A percentile compares a stretch with the other conserved stretches of the same genome.
Conservation (phyloP, 495 filamentous ascomycete genomes). For the Neurospora terricola region DNA sequence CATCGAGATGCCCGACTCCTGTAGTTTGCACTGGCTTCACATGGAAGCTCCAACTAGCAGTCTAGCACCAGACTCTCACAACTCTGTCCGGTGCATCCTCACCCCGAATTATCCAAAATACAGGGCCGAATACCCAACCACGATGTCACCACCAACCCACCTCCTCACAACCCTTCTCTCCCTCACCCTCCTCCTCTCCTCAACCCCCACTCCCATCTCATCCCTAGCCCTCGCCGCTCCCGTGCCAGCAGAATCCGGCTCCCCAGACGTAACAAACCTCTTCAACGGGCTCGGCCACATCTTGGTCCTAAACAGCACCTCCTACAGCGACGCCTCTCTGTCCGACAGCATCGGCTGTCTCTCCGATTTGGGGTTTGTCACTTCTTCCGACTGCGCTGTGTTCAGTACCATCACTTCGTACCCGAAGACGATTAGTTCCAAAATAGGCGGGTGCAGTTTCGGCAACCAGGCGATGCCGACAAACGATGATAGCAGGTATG, state of each 20-base stretch:
- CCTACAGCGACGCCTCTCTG: slow-evolving; percentile 2
- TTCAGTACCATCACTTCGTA: slow-evolving; percentile 13
- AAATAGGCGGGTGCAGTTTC: slow-evolving; percentile 23
- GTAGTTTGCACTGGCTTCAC: too few species aligned
- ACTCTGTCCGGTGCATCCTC: not conserved
- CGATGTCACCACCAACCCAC: not conserved
- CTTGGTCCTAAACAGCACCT: slow-evolving; percentile 19
- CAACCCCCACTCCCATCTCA: not conserved
- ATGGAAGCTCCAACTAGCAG: too few species aligned
- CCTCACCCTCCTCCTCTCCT: not conserved
- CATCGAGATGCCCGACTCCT: too few species aligned
- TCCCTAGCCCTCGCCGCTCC: not conserved
- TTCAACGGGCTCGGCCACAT: slow-evolving; percentile 22
- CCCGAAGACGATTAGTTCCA: slow-evolving; percentile 20
- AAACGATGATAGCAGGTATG: slow-evolving; percentile 28
- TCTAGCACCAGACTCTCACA: not conserved
- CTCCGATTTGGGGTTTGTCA: slow-evolving; percentile 14
- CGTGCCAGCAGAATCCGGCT: not conserved
- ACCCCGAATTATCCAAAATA: not conserved
- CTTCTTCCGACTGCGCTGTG: slow-evolving; percentile 19
- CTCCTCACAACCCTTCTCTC: not conserved
- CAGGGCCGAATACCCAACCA: too few species aligned
- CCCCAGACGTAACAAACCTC: not conserved
- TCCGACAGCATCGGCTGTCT: slow-evolving; percentile 24
- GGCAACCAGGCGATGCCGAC: slow-evolving; percentile 16